Base-by-base conservation (phyloP, 2,329 filamentous ascomycete species). In the Aureobasidium zeae region DNA sequence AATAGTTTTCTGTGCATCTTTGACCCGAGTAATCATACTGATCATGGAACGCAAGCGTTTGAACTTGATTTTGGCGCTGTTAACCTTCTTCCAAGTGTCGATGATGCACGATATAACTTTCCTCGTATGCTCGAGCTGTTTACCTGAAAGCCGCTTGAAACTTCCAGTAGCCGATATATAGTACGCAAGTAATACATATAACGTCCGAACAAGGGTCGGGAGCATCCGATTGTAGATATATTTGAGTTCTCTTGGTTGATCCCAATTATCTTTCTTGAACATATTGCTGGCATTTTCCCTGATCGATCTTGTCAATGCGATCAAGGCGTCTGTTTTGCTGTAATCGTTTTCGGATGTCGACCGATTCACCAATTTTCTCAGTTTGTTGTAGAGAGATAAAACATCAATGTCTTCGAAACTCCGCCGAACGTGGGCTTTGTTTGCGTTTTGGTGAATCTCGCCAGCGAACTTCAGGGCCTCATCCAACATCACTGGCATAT, bases 131-230 rank as follows among this genome's bases (percentile, higher is more conserved):
- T 43, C 16, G 8, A 34, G 16, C 17, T 19, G 22, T 15, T 22
- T 17, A 15, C 16, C 20, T 3, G 39, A 12, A 11, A 43, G 22
- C 12, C 6, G 19, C 16, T 33, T 11, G 10, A 34, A 15, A 7
- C 7, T 34, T 4, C 21, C 13, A 5, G 22, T 22, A 5, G 19
- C n/a, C 3, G 29, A 15, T n/a, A 43, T 20, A 22, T 34, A 26
- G 16, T 43, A 43, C 9, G 5, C 12, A 20, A 43, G 11, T 2
- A n/a, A 12, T 9, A 19, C 5, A 13, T 28, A 17, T 12, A 43
- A n/a, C 29, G 16, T 34, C 7, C 30, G 39, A 7, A 43, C 39
- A 21, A 43, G 30, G 9, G 12, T 26, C 9, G 39, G 39, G 2
- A 43, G n/a, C 4, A 43, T 17, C 17, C 28, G 28, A 24, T 7